Evolutionary conservation across 2,329 filamentous ascomycete species (phyloP), one percentile per base, ranked within the genome.

Genomic region (Beauveria sp.): DNA sequence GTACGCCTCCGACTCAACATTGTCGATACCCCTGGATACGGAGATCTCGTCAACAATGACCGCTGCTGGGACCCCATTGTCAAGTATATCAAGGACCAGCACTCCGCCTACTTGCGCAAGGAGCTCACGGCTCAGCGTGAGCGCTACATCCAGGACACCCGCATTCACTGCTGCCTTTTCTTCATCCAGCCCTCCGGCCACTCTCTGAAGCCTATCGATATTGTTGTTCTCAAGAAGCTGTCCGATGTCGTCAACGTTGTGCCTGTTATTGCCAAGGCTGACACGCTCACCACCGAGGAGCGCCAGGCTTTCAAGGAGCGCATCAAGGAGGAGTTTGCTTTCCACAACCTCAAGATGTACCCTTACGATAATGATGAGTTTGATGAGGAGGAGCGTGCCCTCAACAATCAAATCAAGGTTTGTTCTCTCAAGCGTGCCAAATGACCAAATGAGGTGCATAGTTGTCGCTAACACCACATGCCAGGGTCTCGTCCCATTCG

Each of bases 31-130:
- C 94, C 94, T 66, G 94, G 94, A 66, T 99, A 99, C 72, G 94
- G 94, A 73, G 94, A 99, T 72, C 86, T 97, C 73, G 94, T 99
- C 78, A 99, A 99, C 86, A 99, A 99, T 78, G 94, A 99, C 81
- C 90, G 94, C 84, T 99, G 94, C 87, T 99, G 94, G 94, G 94
- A 99, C 75, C 94, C 94, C 66, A 99, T 99, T 76, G 93, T 99
- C 84, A 99, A 99, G 84, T 99, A 99, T 80, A 99, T 99, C 85
- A 99, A 99, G 85, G 94, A 99, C 79, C 94, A 99, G 83, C 94
- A 99, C 84, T 97, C 92, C 58, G 93, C 94, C 71, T 99, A 97
- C 81, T 87, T 99, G 70, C 91, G 94, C 78, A 99, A 99, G 85
- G 94, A 99, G 79, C 91, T 99, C 72, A 97, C 94, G 61, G 94